Conservation (phyloP, 768 basidiomycete genomes). For the Chalciporus piperatus region DNA sequence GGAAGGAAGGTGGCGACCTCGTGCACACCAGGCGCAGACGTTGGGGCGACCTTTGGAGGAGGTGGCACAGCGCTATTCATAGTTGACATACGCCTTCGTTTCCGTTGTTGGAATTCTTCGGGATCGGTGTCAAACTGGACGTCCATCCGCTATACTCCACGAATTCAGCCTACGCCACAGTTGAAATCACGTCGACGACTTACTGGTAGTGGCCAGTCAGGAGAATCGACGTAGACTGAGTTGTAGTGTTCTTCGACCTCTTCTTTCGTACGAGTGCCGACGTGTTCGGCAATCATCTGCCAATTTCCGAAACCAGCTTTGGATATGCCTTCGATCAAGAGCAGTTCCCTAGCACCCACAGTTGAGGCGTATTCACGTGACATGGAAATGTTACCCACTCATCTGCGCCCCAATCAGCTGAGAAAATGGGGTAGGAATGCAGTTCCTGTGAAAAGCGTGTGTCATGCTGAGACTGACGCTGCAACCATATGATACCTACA, state of each 20-base stretch:
- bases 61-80: constrained; percentile 60
- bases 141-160: constrained; percentile 39
- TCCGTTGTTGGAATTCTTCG: constrained; percentile 83
- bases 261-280: constrained; percentile 91
- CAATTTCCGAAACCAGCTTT: constrained; percentile 92
- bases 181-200: constrained; percentile 24
- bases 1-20: constrained; percentile 93
- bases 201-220: constrained; percentile 79
- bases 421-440: constrained; percentile 94
- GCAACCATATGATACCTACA: constrained; percentile 40
- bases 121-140: constrained; percentile 67
- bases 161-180: constrained; percentile 9
- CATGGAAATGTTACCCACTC: constrained; percentile 55
- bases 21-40: constrained; percentile 88
- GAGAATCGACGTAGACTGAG: constrained; percentile 73
- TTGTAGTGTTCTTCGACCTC: constrained; percentile 92
- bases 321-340: constrained; percentile 84
- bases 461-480: constrained; percentile 2
- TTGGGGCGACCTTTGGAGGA: constrained; percentile 71
- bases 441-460: constrained; percentile 61
- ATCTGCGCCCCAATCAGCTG: constrained; percentile 95
- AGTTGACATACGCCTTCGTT: constrained; percentile 82
- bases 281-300: constrained; percentile 92
- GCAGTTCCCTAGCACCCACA: constrained; percentile 62
- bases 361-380: constrained; percentile 1